Evolutionary conservation across 1,284 basidiomycete genomes (phyloP), one percentile per base, ranked within the genome.

Genomic region (Paramarasmius palmivorus): DNA sequence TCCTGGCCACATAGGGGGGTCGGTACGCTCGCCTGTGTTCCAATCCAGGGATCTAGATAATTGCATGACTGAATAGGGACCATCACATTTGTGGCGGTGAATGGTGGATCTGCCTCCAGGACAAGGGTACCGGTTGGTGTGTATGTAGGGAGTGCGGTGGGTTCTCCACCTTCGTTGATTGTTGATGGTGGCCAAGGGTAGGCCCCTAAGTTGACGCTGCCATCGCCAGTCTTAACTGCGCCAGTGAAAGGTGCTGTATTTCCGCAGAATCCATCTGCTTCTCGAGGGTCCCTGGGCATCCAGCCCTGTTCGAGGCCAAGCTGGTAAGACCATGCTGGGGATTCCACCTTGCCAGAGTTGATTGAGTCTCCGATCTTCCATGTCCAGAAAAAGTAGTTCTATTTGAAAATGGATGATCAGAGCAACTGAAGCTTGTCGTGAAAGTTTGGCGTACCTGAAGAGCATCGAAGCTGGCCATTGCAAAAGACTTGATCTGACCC

Each of bases 371-470:
- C 88, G 57, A 91, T 86, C 71, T 93, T 95, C 94, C 93, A 98
- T 2, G 92, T 95, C 95, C 95, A 97, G 82, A 95, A 96, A 81
- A 95, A 95, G 74, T 82, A 96, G 71, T 96, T 87, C 84, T 92
- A 65, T 23, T 14, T 12, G 37, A 20, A n/a, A n/a, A n/a, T n/a
- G n/a, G n/a, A n/a, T n/a, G n/a, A n/a, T n/a, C n/a, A n/a, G n/a
- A n/a, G n/a, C n/a, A n/a, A n/a, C n/a, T n/a, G n/a, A n/a, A n/a
- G n/a, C n/a, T n/a, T n/a, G n/a, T n/a, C n/a, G n/a, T n/a, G n/a
- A 49, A 36, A 23, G 20, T 25, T 35, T n/a, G 3, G 34, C 71
- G 47, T 60, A 88, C 87, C 79, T 87, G 86, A 44, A 95, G 78
- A 12, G 93, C 88, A 68, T 93, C 92, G 92, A 95, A 95, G 59